phyloP scores from a whole-genome alignment of 2,329 filamentous ascomycete genomes.

The Botryosphaeria agaves region DNA sequence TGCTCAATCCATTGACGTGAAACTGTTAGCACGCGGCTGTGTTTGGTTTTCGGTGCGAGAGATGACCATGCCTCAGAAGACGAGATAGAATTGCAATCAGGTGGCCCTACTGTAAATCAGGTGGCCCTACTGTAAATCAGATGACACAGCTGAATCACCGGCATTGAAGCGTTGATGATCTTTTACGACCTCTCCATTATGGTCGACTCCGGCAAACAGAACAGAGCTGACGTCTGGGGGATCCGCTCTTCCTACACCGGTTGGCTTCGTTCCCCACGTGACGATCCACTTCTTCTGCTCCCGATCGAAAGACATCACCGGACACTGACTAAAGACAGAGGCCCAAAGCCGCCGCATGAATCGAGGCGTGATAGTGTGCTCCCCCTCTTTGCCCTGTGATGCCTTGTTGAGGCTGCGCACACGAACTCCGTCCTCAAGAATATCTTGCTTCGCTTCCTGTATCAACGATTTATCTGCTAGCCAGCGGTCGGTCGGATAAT shows the following conservation, averaged over 20 bases:
- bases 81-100: too few species aligned
- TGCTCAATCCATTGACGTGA: too few species aligned
- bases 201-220: neutral
- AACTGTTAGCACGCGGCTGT: too few species aligned
- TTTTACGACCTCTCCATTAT: neutral
- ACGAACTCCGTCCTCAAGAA: conserved; percentile 1
- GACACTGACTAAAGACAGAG: conserved; percentile 22
- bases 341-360: conserved; percentile 29
- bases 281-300: conserved; percentile 13
- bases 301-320: conserved; percentile 22
- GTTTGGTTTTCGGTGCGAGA: too few species aligned
- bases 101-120: too few species aligned
- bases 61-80: too few species aligned
- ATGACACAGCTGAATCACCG: too few species aligned
- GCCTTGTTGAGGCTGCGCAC: conserved; percentile 7
- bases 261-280: conserved; percentile 13
- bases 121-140: too few species aligned
- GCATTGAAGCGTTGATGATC: too few species aligned
- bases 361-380: conserved; percentile 18
- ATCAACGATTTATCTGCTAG: neutral
- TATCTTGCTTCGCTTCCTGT: neutral
- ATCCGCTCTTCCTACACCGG: neutral
- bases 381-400: conserved; percentile 6
- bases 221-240: neutral
- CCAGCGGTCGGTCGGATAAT: neutral